These are phyloP conservation scores for Amanita pallidorosea DNA, from an alignment of 768 basidiomycete species.

Conservation along the genomic window DNA sequence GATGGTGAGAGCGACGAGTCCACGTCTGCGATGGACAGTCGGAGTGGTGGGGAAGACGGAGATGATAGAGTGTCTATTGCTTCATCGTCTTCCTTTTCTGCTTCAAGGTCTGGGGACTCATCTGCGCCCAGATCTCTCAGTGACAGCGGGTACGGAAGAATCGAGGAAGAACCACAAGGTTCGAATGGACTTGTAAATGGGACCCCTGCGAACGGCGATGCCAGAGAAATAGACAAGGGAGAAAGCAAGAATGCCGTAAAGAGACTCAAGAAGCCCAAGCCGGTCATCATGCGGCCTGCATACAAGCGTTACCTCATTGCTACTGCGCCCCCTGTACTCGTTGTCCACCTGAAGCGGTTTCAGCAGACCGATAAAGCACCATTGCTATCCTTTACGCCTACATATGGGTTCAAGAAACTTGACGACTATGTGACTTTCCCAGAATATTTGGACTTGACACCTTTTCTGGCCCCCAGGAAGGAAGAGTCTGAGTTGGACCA, in stretches of 20 bases:
- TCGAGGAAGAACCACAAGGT: background rate
- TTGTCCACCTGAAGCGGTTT: conserved; percentile 91
- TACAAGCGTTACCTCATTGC: conserved; percentile 94
- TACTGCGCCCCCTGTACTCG: conserved; percentile 75
- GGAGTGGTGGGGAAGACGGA: conserved; percentile 1
- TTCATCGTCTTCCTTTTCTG: background rate
- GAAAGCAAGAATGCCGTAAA: conserved; percentile 15
- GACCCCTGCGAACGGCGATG: background rate
- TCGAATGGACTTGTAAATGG: background rate
- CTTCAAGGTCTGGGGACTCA: background rate
- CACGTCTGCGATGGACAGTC: conserved; percentile 2
- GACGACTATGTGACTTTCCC: conserved; percentile 92
- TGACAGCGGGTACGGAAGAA: background rate
- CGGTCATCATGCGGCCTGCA: conserved; percentile 70
- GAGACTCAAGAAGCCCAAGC: conserved; percentile 28
- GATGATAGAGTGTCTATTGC: conserved; percentile 3
- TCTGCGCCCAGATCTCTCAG: background rate
- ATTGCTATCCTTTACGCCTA: conserved; percentile 42
- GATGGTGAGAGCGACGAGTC: conserved; percentile 5
- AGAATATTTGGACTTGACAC: conserved; percentile 71
- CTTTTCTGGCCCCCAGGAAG: conserved; percentile 76
- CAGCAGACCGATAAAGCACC: conserved; percentile 68
- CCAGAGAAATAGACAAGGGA: background rate
- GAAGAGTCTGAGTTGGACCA: conserved; percentile 54
- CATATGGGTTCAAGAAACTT: conserved; percentile 71